Conservation (phyloP, 345 rosid genomes). For the Luvunga scandens region DNA sequence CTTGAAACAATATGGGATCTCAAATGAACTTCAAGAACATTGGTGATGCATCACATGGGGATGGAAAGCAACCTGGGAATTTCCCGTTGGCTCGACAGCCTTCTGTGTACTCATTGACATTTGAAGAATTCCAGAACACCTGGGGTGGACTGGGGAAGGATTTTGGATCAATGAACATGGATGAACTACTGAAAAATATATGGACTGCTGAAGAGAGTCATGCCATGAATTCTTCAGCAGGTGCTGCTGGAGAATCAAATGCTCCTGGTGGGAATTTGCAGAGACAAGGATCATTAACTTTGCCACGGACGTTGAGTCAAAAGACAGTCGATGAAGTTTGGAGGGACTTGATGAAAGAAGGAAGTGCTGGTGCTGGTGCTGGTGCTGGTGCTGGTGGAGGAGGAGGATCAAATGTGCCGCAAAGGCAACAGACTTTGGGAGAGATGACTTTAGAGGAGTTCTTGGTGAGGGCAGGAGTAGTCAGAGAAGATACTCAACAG, state of each 20-base stretch:
- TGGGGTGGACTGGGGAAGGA: slow-evolving; percentile 77
- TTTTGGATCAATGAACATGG: slow-evolving; percentile 98
- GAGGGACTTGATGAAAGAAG: slow-evolving; percentile 66
- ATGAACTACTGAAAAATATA: slow-evolving; percentile 79
- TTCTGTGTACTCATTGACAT: slow-evolving; percentile 75
- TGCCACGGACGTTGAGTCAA: slow-evolving; percentile 89
- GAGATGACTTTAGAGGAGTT: slow-evolving; percentile 96
- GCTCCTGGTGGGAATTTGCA: slow-evolving; percentile 62
- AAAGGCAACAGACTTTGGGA: slow-evolving; percentile 59
- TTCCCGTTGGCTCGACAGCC: slow-evolving; percentile 60
- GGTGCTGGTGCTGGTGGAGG: slow-evolving; percentile 28
- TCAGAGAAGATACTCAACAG: slow-evolving; percentile 66
- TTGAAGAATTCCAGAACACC: slow-evolving; percentile 84
- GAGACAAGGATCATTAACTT: slow-evolving; percentile 90
- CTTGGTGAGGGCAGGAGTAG: slow-evolving; percentile 77
- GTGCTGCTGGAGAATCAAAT: slow-evolving; percentile 28
- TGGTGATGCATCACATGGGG: slow-evolving; percentile 38
- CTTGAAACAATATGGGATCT: slow-evolving; percentile 47
- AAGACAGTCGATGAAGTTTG: slow-evolving; percentile 97
- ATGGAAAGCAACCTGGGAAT: slow-evolving; percentile 39
- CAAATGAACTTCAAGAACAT: slow-evolving; percentile 68
- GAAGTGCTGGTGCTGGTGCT: slow-evolving; percentile 24
- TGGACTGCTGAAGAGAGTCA: slow-evolving; percentile 94
- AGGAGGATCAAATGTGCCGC: slow-evolving; percentile 44
- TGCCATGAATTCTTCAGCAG: slow-evolving; percentile 37